Conservation (phyloP, 1,284 basidiomycete species). For the Microstroma glucosiphilum region DNA sequence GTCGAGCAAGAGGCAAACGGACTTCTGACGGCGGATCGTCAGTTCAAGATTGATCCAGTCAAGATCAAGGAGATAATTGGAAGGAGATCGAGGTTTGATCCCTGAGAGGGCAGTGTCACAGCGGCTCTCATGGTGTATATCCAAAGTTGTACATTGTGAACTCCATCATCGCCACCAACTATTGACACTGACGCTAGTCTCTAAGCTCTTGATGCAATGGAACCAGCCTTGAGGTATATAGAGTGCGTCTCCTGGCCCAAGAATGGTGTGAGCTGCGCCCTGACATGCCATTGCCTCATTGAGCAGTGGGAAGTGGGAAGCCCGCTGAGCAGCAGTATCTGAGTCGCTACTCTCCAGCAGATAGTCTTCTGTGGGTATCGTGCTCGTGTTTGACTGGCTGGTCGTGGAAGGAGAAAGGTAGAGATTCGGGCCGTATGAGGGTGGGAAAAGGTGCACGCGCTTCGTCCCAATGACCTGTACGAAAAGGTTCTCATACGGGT, state of each 20-base stretch:
- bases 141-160: too few relatives aligned
- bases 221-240: constrained; percentile 32
- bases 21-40: constrained; percentile 20
- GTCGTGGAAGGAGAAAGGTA: constrained; percentile 17
- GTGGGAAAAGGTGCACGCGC: constrained; percentile 27
- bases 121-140: too few relatives aligned
- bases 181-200: constrained; percentile 30
- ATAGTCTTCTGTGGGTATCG: constrained; percentile 22
- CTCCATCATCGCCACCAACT: constrained; percentile 25
- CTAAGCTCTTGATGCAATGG: constrained; percentile 28
- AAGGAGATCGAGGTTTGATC: constrained; percentile 7
- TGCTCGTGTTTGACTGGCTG: constrained; percentile 25
- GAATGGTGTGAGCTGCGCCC: constrained; percentile 11
- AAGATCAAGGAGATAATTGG: constrained; percentile 26
- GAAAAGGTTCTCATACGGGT: constrained; percentile 21
- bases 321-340: neutral
- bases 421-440: constrained; percentile 17
- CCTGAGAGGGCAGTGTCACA: too few relatives aligned
- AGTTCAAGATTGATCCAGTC: constrained; percentile 21
- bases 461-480: constrained; percentile 31
- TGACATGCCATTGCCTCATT: constrained; percentile 14
- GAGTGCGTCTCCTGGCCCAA: constrained; percentile 26
- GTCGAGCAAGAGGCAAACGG: constrained; percentile 31
- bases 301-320: constrained; percentile 15
- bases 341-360: constrained; percentile 11